These are phyloP conservation scores for Aspergillus pseudoviridinutans DNA, from an alignment of 2,329 filamentous ascomycete genomes.

Conservation along the genomic window DNA sequence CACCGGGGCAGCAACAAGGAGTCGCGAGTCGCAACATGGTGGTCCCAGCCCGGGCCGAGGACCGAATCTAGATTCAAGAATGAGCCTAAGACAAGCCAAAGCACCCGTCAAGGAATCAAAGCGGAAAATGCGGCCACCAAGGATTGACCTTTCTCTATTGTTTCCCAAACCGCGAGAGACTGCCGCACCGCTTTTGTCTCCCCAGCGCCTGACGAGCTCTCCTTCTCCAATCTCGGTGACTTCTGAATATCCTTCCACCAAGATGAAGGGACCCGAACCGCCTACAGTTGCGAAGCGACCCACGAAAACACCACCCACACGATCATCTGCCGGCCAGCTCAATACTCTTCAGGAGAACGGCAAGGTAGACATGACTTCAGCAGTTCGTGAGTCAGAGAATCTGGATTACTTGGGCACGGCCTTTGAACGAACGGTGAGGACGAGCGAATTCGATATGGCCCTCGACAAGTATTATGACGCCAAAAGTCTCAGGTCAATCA, in stretches of 20 bases:
- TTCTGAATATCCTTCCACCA: conserved; percentile 29
- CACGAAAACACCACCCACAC: conserved; percentile 23
- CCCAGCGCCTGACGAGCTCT: conserved; percentile 38
- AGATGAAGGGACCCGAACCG: conserved; percentile 15
- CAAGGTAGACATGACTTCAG: conserved; percentile 11
- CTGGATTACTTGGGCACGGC: conserved; percentile 22
- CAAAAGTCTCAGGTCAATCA: conserved; percentile 6
- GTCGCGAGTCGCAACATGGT: conserved; percentile 4
- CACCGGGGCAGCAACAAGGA: conserved; percentile 11
- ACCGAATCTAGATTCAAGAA: conserved; percentile 16
- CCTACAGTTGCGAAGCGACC: conserved; percentile 22
- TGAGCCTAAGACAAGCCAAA: conserved; percentile 21
- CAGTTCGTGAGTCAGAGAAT: conserved; percentile 17
- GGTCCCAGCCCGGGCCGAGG: conserved; percentile 8
- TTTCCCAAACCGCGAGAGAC: conserved; percentile 38
- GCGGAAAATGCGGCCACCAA: conserved; percentile 35
- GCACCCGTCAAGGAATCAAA: conserved; percentile 31
- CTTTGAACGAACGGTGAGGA: conserved; percentile 27
- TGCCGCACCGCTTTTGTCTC: conserved; percentile 36
- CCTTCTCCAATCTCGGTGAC: conserved; percentile 36
- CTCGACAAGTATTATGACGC: conserved; percentile 26
- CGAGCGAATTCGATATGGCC: conserved; percentile 32
- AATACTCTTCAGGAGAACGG: conserved; percentile 13
- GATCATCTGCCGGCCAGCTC: conserved; percentile 7
- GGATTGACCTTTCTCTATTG: conserved; percentile 41